Evolutionary conservation across 805 yeast species (phyloP).

Genomic region (Cyberlindnera maclurae): DNA sequence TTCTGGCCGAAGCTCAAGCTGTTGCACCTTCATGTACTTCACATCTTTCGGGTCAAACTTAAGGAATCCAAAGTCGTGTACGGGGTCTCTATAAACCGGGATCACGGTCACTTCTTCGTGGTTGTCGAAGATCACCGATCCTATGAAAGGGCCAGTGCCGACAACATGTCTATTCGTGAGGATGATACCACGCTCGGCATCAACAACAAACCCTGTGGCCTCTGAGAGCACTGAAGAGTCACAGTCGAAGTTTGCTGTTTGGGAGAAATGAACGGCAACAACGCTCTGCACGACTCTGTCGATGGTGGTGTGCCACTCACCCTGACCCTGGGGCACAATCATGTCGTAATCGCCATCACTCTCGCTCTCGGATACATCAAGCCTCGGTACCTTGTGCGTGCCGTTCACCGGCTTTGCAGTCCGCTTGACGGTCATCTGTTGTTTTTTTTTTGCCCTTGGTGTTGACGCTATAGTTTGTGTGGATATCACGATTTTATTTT

Average conservation of each 20-base stretch:
- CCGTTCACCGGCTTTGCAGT: too few relatives aligned
- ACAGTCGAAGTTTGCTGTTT: conserved; percentile 80
- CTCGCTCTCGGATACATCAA: too few relatives aligned
- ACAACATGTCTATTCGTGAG: conserved; percentile 92
- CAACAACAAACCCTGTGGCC: conserved; percentile 96
- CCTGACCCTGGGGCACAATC: too few relatives aligned
- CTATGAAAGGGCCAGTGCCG: conserved; percentile 91
- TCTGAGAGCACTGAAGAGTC: conserved; percentile 76
- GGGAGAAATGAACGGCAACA: conserved; percentile 84
- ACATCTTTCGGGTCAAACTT: conserved; percentile 65
- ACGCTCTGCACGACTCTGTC: conserved; percentile 77
- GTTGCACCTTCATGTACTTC: conserved; percentile 66
- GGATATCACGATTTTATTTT: too few relatives aligned
- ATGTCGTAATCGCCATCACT: too few relatives aligned
- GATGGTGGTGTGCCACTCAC: conserved; percentile 72
- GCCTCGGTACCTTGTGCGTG: too few relatives aligned
- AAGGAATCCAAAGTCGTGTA: conserved; percentile 90
- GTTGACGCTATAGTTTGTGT: too few relatives aligned
- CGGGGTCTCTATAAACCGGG: conserved; percentile 88
- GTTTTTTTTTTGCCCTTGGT: too few relatives aligned
- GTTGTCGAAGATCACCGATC: conserved; percentile 87
- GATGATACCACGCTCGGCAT: conserved; percentile 71
- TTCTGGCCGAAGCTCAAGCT: conserved; percentile 68
- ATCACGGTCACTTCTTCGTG: conserved; percentile 87
- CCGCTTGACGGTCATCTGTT: too few relatives aligned